Conservation (phyloP, 768 basidiomycete species). For the Filobasidium floriforme region DNA sequence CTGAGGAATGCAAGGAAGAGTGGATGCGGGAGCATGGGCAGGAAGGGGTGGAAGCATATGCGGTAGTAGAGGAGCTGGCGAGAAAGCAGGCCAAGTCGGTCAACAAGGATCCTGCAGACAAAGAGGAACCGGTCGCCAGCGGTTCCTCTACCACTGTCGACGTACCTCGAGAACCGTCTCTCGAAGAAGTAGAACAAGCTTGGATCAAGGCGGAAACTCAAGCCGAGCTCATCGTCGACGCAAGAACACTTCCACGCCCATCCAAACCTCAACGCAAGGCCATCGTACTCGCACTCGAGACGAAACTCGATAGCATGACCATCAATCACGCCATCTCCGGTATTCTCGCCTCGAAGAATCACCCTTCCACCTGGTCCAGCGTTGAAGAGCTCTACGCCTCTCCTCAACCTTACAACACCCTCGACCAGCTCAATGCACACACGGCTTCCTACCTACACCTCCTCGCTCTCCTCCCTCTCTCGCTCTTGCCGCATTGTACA, state of each 20-base stretch:
- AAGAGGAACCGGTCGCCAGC: not conserved
- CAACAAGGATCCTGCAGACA: slow-evolving; percentile 8
- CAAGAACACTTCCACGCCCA: not conserved
- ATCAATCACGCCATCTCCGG: slow-evolving; percentile 4
- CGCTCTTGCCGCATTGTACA: not conserved
- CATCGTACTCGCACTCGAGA: not conserved
- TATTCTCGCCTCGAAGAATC: not conserved
- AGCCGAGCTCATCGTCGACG: not conserved
- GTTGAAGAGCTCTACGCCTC: slow-evolving; percentile 2
- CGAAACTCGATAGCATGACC: not conserved
- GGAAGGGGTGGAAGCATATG: not conserved
- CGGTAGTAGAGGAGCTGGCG: slow-evolving; percentile 2
- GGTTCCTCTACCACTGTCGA: not conserved
- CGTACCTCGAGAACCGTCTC: not conserved
- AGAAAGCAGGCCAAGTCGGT: not conserved
- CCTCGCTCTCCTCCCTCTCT: slow-evolving; percentile 9
- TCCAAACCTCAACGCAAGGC: slow-evolving; percentile 3
- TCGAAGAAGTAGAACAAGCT: not conserved
- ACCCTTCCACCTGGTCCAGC: not conserved
- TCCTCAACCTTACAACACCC: not conserved
- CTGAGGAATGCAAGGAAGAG: slow-evolving; percentile 8
- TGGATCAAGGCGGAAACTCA: not conserved
- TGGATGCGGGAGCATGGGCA: slow-evolving; percentile 1
- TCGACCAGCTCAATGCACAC: not conserved
- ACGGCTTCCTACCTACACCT: slow-evolving; percentile 5